phyloP scores from a whole-genome alignment of 306 rosid species.

The Glycine tomentella region DNA sequence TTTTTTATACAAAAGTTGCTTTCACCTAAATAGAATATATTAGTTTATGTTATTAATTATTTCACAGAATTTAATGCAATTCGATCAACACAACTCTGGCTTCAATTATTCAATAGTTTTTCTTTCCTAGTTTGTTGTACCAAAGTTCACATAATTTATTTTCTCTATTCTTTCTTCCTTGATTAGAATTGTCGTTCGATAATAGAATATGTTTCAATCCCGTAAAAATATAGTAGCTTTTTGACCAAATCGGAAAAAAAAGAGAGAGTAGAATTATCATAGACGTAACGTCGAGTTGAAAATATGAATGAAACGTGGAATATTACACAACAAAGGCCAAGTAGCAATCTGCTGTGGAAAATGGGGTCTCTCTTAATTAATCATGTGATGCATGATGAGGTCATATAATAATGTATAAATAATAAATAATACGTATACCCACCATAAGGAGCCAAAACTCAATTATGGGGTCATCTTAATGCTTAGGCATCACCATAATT shows the following conservation, averaged over 20 bases:
- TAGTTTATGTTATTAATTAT: not conserved
- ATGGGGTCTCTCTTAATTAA: conserved; percentile 9
- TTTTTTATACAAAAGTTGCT: not conserved
- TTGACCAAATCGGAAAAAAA: not conserved
- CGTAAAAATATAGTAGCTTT: not conserved
- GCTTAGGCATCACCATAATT: conserved; percentile 25
- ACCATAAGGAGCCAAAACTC: conserved; percentile 33
- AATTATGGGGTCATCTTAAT: conserved; percentile 22
- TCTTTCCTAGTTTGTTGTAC: not conserved
- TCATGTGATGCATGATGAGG: conserved; percentile 14
- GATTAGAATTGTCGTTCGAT: not conserved
- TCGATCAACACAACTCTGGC: not conserved
- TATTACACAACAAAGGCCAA: not conserved
- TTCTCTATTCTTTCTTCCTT: conserved; percentile 8
- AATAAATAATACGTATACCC: not conserved
- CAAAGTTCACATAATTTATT: not conserved
- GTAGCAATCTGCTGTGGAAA: conserved; percentile 1
- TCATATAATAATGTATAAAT: not conserved
- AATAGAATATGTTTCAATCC: not conserved
- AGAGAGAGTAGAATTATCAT: not conserved
- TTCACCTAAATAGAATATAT: conserved; percentile 23
- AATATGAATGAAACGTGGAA: not conserved
- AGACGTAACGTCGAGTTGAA: not conserved
- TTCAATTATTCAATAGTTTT: not conserved
- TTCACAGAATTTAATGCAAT: conserved; percentile 17